Base-by-base conservation (phyloP, 768 basidiomycete species). In the Mrakia gelida region DNA sequence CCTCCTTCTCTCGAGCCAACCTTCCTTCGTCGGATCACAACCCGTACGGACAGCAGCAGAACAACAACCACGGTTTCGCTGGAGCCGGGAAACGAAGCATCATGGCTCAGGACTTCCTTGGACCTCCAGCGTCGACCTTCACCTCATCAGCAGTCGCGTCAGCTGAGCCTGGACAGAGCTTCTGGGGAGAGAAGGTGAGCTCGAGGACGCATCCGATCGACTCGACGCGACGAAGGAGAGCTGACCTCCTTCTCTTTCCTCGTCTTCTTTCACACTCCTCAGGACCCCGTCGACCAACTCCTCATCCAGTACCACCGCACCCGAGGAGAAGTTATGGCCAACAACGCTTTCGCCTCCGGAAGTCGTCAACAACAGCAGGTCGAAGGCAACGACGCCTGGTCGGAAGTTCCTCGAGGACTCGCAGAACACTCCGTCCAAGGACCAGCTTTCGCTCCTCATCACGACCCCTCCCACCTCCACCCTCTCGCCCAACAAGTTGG, bases 261-360 rank as follows among this genome's bases (percentile, higher is more conserved):
- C n/a, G n/a, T n/a, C n/a, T n/a, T n/a, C 71, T 77, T 13, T 74
- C 72, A 63, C 72, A n/a, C 63, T 38, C 38, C 23, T 41, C 73
- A 72, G 15, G 78, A 79, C n/a, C 78, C 78, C 9, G 71, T 79
- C 59, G 78, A 79, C 38, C 68, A 79, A 61, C 74, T 79, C 49
- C 32, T 76, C 10, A 56, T 76, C 38, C 75, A 65, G 65, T 41
- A 76, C 28, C 32, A 68, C n/a, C 68, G 71, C 21, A 23, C 28
- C 5, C 41, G 49, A 30, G 28, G 71, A n/a, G 45, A 49, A 28
- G 45, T 54, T 28, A n/a, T 43, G n/a, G n/a, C 16, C 16, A 30
- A n/a, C 38, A 54, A 52, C 49, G 52, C 45, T 26, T 56, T n/a
- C 43, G 41, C 68, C 5, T 72, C 28, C 2, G 45, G 49, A 11